Conservation (phyloP, 2,329 filamentous ascomycete species). For the Penicillium capsulatum region DNA sequence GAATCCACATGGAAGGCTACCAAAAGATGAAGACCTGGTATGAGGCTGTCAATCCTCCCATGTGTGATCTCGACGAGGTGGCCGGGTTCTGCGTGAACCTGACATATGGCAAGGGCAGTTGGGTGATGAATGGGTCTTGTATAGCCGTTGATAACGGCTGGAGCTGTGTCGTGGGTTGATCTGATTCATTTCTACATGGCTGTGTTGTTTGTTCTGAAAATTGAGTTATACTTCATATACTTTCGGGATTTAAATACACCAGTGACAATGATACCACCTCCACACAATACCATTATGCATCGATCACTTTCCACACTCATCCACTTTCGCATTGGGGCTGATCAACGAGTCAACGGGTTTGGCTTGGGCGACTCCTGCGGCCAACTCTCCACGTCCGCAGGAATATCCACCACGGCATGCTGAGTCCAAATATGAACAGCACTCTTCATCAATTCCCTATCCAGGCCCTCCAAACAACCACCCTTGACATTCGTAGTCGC, state of each 20-base stretch:
- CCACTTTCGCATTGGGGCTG: too few species aligned
- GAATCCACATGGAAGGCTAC: slow-evolving; percentile 25
- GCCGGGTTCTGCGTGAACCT: slow-evolving; percentile 28
- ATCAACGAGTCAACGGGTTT: too few species aligned
- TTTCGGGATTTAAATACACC: too few species aligned
- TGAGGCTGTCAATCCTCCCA: slow-evolving; percentile 12
- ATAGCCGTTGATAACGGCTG: slow-evolving; percentile 31
- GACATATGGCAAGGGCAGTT: slow-evolving; percentile 23
- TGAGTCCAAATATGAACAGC: slow-evolving; percentile 67
- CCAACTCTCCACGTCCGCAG: slow-evolving; percentile 57
- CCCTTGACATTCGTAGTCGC: slow-evolving; percentile 61
- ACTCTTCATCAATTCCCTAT: slow-evolving; percentile 54
- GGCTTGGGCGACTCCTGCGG: too few species aligned
- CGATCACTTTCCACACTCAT: too few species aligned
- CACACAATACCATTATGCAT: too few species aligned
- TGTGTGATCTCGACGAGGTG: slow-evolving; percentile 25
- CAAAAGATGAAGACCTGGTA: slow-evolving; percentile 15
- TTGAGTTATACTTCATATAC: too few species aligned
- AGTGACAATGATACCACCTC: too few species aligned
- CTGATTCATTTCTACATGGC: background rate
- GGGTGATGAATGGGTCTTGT: slow-evolving; percentile 29
- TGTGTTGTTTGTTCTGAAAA: too few species aligned
- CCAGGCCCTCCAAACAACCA: slow-evolving; percentile 61
- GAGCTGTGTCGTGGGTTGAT: slow-evolving; percentile 18
- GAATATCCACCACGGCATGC: slow-evolving; percentile 64